Base-by-base conservation (phyloP, 1,284 basidiomycete genomes). In the Leccinum pachyderme region DNA sequence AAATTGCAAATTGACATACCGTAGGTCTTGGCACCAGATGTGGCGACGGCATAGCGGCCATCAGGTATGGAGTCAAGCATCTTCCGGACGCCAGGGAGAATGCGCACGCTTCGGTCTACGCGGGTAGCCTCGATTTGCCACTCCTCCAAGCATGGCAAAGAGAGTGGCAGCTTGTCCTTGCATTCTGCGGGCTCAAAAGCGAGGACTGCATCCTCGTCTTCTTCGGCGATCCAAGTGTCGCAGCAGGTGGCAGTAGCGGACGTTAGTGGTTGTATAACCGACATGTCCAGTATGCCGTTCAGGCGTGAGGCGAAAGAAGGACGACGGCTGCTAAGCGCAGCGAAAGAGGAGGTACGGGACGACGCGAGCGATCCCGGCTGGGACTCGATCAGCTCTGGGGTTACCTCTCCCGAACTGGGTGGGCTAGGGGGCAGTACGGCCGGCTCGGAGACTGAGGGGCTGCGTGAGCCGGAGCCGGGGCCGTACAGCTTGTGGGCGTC, bases 1-100 rank as follows among this genome's bases (percentile, higher is more conserved):
- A 22, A 41, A 7, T 11, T 32, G 35, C 5, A 5, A 45, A 51
- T 32, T 15, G 15, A 71, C 78, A 50, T 59, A 81, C 80, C 80
- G 56, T 89, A 89, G 0, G 86, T 89, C 67, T 83, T 86, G 2
- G 89, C 87, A 7, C 87, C 88, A 0, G 86, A 89, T 0, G 89
- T 91, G 2, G 88, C 88, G 25, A 91, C 86, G 9, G 87, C 88
- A 62, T 86, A 91, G 46, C 78, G 78, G 18, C 81, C 86, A 53
- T 77, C 72, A 8, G 89, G 89, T 52, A 91, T 77, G 9, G 84
- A 83, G 53, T 80, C 77, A 59, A 91, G 86, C 75, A 91, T 77
- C 56, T 72, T 74, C 63, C 80, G 78, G 7, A 91, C 89, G 44
- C 89, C 89, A 32, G 89, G 89, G 2, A 91, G 77, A 64, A 90